These are phyloP conservation scores for Cerioporus squamosus DNA, from an alignment of 1,284 basidiomycete genomes.

Conservation along the genomic window DNA sequence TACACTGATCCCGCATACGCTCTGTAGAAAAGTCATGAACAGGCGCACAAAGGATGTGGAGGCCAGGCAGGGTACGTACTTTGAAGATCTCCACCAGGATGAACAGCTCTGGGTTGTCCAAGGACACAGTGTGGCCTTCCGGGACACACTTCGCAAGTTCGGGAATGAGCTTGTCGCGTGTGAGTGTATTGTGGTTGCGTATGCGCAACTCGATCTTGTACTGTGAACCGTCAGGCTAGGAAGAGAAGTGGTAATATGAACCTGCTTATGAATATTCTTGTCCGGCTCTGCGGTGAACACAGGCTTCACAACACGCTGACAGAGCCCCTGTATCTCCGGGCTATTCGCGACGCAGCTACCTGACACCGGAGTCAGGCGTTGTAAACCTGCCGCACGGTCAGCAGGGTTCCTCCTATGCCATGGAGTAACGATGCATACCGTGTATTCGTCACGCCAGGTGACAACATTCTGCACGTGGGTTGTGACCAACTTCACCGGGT, in stretches of 20 bases:
- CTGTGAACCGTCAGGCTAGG: conserved; percentile 40
- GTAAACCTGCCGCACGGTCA: conserved; percentile 48
- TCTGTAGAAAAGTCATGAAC: conserved; percentile 42
- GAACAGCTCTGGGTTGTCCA: conserved; percentile 70
- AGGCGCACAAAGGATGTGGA: no score
- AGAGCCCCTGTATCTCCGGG: conserved; percentile 67
- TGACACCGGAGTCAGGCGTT: conserved; percentile 72
- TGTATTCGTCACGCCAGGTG: conserved; percentile 64
- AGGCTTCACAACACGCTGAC: conserved; percentile 52
- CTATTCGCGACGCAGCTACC: conserved; percentile 69
- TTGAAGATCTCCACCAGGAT: conserved; percentile 83
- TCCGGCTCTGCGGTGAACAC: conserved; percentile 53
- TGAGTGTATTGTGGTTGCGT: conserved; percentile 72
- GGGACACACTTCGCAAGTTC: conserved; percentile 74
- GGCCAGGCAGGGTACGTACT: conserved; percentile 45
- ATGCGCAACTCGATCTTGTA: conserved; percentile 79
- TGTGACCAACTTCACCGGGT: conserved; percentile 74
- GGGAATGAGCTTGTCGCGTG: conserved; percentile 62
- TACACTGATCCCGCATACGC: conserved; percentile 72
- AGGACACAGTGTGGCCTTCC: conserved; percentile 62
- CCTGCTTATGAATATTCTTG: conserved; percentile 43
- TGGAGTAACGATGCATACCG: conserved; percentile 45
- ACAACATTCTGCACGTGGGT: conserved; percentile 67
- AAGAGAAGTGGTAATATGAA: not conserved
- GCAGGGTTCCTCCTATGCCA: not conserved